Evolutionary conservation across 176 grass and related monocot species (phyloP), one percentile per base, ranked within the genome.

Genomic region (Saccharum spontaneum): DNA sequence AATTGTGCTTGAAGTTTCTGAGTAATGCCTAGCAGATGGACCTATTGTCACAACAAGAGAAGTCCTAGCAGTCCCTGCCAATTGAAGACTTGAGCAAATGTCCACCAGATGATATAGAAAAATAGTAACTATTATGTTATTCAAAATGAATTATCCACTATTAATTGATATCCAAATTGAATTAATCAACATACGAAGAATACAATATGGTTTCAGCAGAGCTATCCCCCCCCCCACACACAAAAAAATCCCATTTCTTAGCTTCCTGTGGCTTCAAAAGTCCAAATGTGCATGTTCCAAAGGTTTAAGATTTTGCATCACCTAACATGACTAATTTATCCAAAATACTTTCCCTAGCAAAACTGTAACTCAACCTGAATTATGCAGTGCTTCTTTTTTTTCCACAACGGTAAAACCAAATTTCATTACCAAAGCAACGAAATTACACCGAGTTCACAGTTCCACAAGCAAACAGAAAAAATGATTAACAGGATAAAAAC

Each of bases 1-100:
- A 66, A 98, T 82, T 33, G 96, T 98, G 64, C 96, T 95, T 66
- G 96, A 91, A 73, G 93, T 98, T 98, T 98, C 96, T 77, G 96
- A 95, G 86, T 95, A 95, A 81, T 98, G 90, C 20, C 77, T 72
- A 83, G 78, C 60, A 41, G 96, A 98, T 86, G 96, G 96, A 78
- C 96, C 96, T 87, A 98, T 87, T 66, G 93, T 98, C 77, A 95
- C 86, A 84, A 98, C 84, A 88, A 98, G 93, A 52, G 96, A 98
- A 75, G 96, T 98, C 83, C 93, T 88, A 77, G 96, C 93, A 85
- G 96, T 93, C 57, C 96, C 96, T 98, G 91, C 72, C 33, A 26
- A 70, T 81, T 77, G 33, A 69, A 65, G 6, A 76, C 74, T 76
- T 71, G 67, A 69, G 54, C 6, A 92, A 85, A 69, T 34, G n/a